phyloP scores from a whole-genome alignment of 2,329 filamentous ascomycete species.

The Cladosporium velox region DNA sequence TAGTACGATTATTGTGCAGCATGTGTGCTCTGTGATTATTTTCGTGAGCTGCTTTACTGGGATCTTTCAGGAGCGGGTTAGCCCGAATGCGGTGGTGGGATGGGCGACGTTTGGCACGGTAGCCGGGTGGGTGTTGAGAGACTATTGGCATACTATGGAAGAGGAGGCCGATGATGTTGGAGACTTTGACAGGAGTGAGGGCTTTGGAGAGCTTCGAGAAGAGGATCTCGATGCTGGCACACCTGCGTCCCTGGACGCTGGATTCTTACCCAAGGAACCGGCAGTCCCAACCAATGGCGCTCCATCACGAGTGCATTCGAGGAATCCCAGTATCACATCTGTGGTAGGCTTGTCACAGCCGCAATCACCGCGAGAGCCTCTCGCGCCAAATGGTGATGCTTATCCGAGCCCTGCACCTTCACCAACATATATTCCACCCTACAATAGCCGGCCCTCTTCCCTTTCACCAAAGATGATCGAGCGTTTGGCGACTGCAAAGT shows the following conservation, averaged over 20 bases:
- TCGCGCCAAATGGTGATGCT: neutral
- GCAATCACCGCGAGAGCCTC: neutral
- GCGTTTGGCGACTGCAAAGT: slow-evolving; percentile 81
- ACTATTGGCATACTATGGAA: slow-evolving; percentile 64
- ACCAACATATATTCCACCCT: slow-evolving; percentile 36
- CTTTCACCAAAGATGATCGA: slow-evolving; percentile 61
- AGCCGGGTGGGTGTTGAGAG: slow-evolving; percentile 87
- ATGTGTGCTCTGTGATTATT: slow-evolving; percentile 91
- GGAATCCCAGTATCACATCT: slow-evolving; percentile 59
- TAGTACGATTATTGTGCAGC: slow-evolving; percentile 94
- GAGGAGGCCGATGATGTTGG: slow-evolving; percentile 43
- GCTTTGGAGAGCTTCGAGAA: slow-evolving; percentile 3
- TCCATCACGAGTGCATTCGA: slow-evolving; percentile 29
- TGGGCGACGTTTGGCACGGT: slow-evolving; percentile 82
- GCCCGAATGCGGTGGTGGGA: slow-evolving; percentile 82
- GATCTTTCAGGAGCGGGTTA: slow-evolving; percentile 85
- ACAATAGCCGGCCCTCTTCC: slow-evolving; percentile 35
- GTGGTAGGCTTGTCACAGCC: slow-evolving; percentile 31
- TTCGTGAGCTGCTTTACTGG: slow-evolving; percentile 92
- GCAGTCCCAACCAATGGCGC: slow-evolving; percentile 3
- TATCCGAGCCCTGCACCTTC: slow-evolving; percentile 1
- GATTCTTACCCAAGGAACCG: slow-evolving; percentile 4
- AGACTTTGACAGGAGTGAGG: slow-evolving; percentile 6
- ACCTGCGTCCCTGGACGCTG: slow-evolving; percentile 11
- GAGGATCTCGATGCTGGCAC: slow-evolving; percentile 11